Percentiles rank a stretch among this genome's conserved stretches.
phyloP scores from a whole-genome alignment of 176 grass and related monocot genomes.

The Puccinellia tenuiflora region DNA sequence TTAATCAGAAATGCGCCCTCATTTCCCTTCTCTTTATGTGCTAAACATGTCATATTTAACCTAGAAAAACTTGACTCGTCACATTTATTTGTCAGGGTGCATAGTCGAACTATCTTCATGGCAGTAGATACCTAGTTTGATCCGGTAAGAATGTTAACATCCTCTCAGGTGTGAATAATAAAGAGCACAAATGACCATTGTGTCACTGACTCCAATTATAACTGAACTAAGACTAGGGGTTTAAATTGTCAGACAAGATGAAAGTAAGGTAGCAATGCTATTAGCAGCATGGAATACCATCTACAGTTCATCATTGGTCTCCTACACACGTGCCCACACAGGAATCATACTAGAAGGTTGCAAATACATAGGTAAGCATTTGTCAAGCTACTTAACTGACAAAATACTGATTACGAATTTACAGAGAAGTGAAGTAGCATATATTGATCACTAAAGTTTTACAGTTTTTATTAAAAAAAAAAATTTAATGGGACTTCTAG shows the following conservation, averaged over 20 bases:
- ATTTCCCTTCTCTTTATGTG: background rate
- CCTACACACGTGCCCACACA: background rate
- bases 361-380: conserved; percentile 5
- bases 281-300: background rate
- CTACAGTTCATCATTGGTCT: background rate
- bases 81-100: background rate
- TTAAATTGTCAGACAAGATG: background rate
- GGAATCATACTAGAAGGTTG: background rate
- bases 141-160: background rate
- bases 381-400: background rate
- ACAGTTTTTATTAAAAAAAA: no score
- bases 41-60: background rate
- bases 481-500: background rate
- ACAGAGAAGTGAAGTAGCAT: background rate
- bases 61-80: background rate
- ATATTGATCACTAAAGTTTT: background rate
- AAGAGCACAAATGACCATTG: background rate
- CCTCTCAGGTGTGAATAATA: background rate
- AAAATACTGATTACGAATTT: background rate
- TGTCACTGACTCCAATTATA: background rate
- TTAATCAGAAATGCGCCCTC: conserved; percentile 13
- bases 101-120: background rate
- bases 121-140: background rate
- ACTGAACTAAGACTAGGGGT: background rate
- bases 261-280: background rate